Base-by-base conservation (phyloP, 768 basidiomycete species). In the Lactarius deliciosus region DNA sequence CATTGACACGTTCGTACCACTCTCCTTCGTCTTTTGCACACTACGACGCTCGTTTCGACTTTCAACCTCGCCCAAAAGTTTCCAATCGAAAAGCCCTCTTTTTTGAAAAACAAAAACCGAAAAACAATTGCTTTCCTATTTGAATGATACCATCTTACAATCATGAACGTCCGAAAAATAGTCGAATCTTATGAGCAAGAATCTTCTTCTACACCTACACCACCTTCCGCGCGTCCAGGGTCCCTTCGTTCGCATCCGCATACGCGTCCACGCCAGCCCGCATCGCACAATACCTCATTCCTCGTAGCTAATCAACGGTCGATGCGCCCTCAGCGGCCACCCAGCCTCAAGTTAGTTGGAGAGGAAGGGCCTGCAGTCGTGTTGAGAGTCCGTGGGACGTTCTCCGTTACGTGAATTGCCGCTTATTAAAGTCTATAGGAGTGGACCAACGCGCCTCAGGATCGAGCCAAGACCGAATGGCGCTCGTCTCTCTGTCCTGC, bases 101-200 rank as follows among this genome's bases (percentile, higher is more conserved):
- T 45, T 25, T 53, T 16, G n/a, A 32, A 36, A 32, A 43, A 16
- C 28, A 22, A 38, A 38, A 38, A 4, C 36, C 25, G 38, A 43
- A 36, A 22, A 43, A n/a, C 16, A 36, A 32, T 32, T 30, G 13
- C 36, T 53, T 62, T 54, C 47, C 32, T 41, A 3, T 41, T n/a
- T 43, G 57, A 25, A 65, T 58, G 57, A 53, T 62, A 57, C 65
- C 56, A 65, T n/a, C 38, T 28, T 43, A 32, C 34, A 34, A 20
- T 32, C 16, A 67, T 68, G 66, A 68, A 64, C 53, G 66, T 68
- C 30, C 53, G 66, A 47, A 68, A 60, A 32, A 30, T 64, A 8
- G 45, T 68, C 20, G 34, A 68, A 40, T 68, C 66, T 47, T 68
- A 60, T 34, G 66, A 68, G 53, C 57, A 60, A 40, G 66, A 60